A percentile compares a stretch with the other conserved stretches of the same genome.
These are phyloP conservation scores for Coemansia sp. DNA, from an alignment of 192 early-diverging fungal genomes.

Conservation along the genomic window DNA sequence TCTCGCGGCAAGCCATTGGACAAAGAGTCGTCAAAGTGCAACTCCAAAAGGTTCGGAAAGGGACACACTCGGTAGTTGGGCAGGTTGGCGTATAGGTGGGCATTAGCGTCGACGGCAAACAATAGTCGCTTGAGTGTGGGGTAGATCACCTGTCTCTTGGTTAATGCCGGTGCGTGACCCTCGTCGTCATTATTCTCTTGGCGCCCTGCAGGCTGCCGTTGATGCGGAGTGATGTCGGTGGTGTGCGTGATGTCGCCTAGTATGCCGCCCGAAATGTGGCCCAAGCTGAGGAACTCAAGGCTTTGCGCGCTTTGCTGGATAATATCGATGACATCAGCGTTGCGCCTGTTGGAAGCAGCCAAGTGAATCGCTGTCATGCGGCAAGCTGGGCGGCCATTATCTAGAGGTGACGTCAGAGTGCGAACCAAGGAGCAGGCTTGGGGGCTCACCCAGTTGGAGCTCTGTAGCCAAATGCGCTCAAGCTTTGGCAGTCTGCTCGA, in stretches of 20 bases:
- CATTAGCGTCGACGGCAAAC: slow-evolving; percentile 33
- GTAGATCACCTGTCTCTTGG: slow-evolving; percentile 1
- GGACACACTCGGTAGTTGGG: slow-evolving; percentile 1
- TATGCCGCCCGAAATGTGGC: slow-evolving; percentile 28
- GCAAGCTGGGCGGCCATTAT: not conserved
- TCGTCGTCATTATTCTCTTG: not conserved
- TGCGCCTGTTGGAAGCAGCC: slow-evolving; percentile 6
- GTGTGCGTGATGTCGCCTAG: slow-evolving; percentile 15
- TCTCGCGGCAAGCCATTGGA: slow-evolving; percentile 37
- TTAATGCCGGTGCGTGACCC: not conserved
- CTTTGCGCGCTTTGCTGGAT: slow-evolving; percentile 23
- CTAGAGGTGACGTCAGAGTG: not conserved
- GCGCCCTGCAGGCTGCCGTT: not conserved
- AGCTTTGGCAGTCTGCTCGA: not conserved
- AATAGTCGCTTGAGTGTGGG: slow-evolving; percentile 25
- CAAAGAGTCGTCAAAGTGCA: slow-evolving; percentile 47
- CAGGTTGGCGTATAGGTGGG: slow-evolving; percentile 21
- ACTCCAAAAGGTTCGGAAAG: slow-evolving; percentile 36
- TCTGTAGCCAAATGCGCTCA: slow-evolving; percentile 29
- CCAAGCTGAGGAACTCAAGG: slow-evolving; percentile 27
- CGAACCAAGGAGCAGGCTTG: not conserved
- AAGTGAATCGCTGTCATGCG: slow-evolving; percentile 16
- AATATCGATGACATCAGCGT: slow-evolving; percentile 10
- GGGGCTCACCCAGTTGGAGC: slow-evolving; percentile 2
- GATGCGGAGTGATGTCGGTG: not conserved